Conservation (phyloP, 768 basidiomycete genomes). For the Pleurotus salmoneostramineus region DNA sequence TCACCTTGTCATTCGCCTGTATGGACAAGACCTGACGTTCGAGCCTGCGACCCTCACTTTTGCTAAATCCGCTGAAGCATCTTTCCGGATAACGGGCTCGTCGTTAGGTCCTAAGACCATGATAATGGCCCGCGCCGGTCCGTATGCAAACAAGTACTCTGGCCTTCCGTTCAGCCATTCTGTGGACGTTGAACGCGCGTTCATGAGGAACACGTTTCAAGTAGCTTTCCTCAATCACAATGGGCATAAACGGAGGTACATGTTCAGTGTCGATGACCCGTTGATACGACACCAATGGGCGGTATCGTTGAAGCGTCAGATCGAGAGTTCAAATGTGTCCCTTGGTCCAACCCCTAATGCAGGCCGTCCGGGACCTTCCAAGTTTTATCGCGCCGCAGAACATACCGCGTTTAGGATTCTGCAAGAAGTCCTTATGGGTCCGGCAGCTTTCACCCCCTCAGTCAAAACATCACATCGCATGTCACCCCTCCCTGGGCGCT, state of each 20-base stretch:
- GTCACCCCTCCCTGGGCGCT: slow-evolving; percentile 13
- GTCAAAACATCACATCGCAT: slow-evolving; percentile 5
- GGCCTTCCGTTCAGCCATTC: slow-evolving; percentile 77
- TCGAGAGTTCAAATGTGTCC: slow-evolving; percentile 38
- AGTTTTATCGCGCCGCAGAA: slow-evolving; percentile 65
- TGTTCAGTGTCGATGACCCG: slow-evolving; percentile 89
- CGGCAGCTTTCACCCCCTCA: slow-evolving; percentile 11
- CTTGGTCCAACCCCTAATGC: slow-evolving; percentile 21
- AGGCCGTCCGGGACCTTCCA: slow-evolving; percentile 26
- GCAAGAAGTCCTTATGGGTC: slow-evolving; percentile 74
- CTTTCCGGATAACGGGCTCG: slow-evolving; percentile 88
- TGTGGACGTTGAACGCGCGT: slow-evolving; percentile 82
- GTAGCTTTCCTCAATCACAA: slow-evolving; percentile 73
- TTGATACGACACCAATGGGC: slow-evolving; percentile 74
- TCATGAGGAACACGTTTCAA: slow-evolving; percentile 97
- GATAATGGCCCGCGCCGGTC: slow-evolving; percentile 79
- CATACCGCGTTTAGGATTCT: slow-evolving; percentile 78
- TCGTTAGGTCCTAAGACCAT: slow-evolving; percentile 80
- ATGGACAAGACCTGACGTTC: slow-evolving; percentile 84
- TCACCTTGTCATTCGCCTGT: slow-evolving; percentile 76
- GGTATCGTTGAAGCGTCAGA: slow-evolving; percentile 61
- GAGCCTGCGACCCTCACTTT: slow-evolving; percentile 86
- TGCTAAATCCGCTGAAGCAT: slow-evolving; percentile 69
- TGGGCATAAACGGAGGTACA: slow-evolving; percentile 77
- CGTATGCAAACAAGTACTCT: slow-evolving; percentile 78